phyloP scores from a whole-genome alignment of 306 rosid species.

The Glycine soja region DNA sequence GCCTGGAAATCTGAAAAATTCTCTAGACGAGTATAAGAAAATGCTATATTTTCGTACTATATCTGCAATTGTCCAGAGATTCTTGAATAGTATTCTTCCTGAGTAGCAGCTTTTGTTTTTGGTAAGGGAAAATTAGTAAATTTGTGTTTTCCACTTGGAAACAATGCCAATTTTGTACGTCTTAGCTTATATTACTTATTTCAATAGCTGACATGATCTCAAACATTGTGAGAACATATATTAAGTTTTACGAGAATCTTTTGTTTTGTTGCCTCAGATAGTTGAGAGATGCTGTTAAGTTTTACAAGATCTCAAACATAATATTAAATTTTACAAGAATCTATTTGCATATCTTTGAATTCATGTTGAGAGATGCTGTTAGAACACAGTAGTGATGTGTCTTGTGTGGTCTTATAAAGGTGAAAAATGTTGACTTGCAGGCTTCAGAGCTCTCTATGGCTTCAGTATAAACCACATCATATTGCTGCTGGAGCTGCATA shows the following conservation, averaged over 20 bases:
- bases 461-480: constrained; percentile 85
- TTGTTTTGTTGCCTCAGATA: no score
- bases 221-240: constrained; percentile 56
- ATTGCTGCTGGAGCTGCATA: constrained; percentile 90
- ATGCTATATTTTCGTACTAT: constrained; percentile 75
- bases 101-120: constrained; percentile 90
- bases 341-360: constrained; percentile 48
- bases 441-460: constrained; percentile 93
- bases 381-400: not conserved
- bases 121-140: constrained; percentile 74
- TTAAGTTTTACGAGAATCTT: not conserved
- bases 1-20: constrained; percentile 70
- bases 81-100: constrained; percentile 86
- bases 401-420: constrained; percentile 1
- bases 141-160: constrained; percentile 57
- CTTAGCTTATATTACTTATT: constrained; percentile 40
- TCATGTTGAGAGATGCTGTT: constrained; percentile 36
- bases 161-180: constrained; percentile 48
- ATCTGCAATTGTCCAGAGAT: constrained; percentile 79
- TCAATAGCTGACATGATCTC: constrained; percentile 53
- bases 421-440: constrained; percentile 56
- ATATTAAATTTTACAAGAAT: constrained; percentile 46
- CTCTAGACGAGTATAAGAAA: constrained; percentile 66
- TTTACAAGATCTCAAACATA: no score
- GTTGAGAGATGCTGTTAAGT: no score